phyloP scores from a whole-genome alignment of 2,329 filamentous ascomycete species.

The Paecilomyces variotii region DNA sequence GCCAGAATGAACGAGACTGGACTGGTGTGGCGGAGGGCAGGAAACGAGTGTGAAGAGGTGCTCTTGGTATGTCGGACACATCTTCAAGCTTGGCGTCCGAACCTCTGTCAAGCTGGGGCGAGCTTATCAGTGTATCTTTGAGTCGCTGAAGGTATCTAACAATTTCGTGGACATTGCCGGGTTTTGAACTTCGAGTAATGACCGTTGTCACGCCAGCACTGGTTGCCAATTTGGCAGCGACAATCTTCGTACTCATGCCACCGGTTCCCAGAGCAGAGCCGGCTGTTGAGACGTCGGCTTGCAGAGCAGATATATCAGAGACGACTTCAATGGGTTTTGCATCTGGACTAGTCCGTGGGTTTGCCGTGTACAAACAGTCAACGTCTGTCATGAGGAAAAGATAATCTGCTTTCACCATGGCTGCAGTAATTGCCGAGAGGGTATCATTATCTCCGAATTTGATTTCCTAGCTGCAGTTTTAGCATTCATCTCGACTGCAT shows the following conservation, averaged over 20 bases:
- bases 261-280: slow-evolving; percentile 87
- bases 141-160: slow-evolving; percentile 68
- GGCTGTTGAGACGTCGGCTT: slow-evolving; percentile 83
- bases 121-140: slow-evolving; percentile 26
- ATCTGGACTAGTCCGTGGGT: slow-evolving; percentile 76
- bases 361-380: slow-evolving; percentile 94
- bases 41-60: slow-evolving; percentile 85
- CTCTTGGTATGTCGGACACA: not conserved
- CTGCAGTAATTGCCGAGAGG: slow-evolving; percentile 88
- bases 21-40: slow-evolving; percentile 77
- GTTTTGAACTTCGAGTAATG: slow-evolving; percentile 88
- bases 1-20: slow-evolving; percentile 92
- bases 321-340: slow-evolving; percentile 88
- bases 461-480: slow-evolving; percentile 56
- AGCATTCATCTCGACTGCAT: not conserved
- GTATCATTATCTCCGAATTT: slow-evolving; percentile 99
- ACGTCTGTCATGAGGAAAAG: slow-evolving; percentile 99
- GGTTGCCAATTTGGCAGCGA: slow-evolving; percentile 83
- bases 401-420: slow-evolving; percentile 94
- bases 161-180: slow-evolving; percentile 83
- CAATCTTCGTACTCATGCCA: slow-evolving; percentile 96
- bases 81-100: slow-evolving; percentile 11
- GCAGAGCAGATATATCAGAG: slow-evolving; percentile 72
- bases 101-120: slow-evolving; percentile 8
- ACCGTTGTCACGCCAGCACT: slow-evolving; percentile 93